Base-by-base conservation (phyloP, 1,139 yeast genomes). In the Pichia sp. region DNA sequence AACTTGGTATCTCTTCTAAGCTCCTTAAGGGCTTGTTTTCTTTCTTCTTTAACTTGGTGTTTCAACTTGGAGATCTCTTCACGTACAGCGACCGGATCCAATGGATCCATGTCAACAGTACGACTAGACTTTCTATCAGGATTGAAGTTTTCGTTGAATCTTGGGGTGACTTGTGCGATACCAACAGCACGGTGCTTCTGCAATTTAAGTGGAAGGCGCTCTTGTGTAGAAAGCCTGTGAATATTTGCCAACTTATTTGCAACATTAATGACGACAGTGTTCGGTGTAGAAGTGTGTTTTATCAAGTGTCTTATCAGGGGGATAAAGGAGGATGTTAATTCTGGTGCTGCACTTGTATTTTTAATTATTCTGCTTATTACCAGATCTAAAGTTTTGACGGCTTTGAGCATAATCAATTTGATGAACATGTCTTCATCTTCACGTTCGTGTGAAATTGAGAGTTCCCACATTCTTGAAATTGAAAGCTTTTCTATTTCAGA, bases 101-200 rank as follows among this genome's bases (percentile, higher is more conserved):
- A 88, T 13, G 96, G 87, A 46, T 58, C 60, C 54, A 54, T 51
- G 50, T 54, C 48, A 44, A 51, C 45, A 6, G 59, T 47, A 42
- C 54, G 54, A 5, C 50, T 45, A 16, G 52, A 49, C 72, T 88
- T 90, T 81, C 85, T 88, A 67, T 90, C 97, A 57, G 97, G 96
- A 73, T 90, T 92, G 80, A 86, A 95, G 75, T 90, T 90, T 67
- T 90, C 98, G 72, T 92, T 98, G 68, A 87, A 95, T 72, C 88
- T 86, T 61, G 99, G 99, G 46, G 92, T 87, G 67, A 79, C 80
- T 1, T 96, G 81, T 50, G 93, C 86, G 65, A 95, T 87, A 4
- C 97, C 87, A 56, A 93, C 70, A 38, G 96, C 90, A 66, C 81
- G 82, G 72, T 92, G 97, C n/a, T 81, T 74, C 73, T 95, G 99